Conservation (phyloP, 306 rosid genomes). For the Prunus fruticosa region DNA sequence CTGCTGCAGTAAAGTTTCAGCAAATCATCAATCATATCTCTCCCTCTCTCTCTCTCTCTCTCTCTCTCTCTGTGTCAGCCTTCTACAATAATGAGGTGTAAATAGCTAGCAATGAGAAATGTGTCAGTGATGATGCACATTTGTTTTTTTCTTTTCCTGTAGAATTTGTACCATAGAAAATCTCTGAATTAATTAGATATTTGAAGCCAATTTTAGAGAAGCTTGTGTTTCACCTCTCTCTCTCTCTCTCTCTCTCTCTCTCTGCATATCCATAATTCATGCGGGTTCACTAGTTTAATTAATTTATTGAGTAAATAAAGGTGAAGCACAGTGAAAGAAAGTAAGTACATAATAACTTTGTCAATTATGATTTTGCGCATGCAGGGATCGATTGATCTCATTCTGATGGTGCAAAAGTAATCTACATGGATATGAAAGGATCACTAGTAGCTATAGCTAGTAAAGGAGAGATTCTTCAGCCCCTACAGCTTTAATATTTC, state of each 20-base stretch:
- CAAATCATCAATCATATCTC: not conserved
- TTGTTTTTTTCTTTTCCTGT: not conserved
- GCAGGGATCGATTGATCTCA: too few relatives aligned
- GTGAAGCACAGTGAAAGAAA: not conserved
- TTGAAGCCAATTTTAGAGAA: not conserved
- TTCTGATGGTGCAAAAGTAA: too few relatives aligned
- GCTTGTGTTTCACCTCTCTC: not conserved
- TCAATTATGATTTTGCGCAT: too few relatives aligned
- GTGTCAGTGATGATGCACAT: not conserved
- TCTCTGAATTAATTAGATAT: not conserved
- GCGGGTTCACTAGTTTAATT: not conserved
- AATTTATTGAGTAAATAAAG: not conserved
- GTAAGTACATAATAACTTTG: not conserved
- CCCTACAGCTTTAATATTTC: too few relatives aligned
- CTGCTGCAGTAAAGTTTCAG: not conserved
- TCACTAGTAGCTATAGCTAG: not conserved
- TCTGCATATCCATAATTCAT: not conserved
- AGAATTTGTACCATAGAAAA: not conserved
- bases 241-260: not conserved
- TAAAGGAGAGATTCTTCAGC: not conserved
- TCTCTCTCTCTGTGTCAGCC: not conserved
- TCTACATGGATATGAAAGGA: too few relatives aligned
- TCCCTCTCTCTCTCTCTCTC: not conserved
- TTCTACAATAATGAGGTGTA: slow-evolving; percentile 5
- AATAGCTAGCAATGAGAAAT: slow-evolving; percentile 8